A percentile compares a stretch with the other conserved stretches of the same genome.
Conservation (phyloP, 75 land plant genomes). For the Isoetes taiwanensis region DNA sequence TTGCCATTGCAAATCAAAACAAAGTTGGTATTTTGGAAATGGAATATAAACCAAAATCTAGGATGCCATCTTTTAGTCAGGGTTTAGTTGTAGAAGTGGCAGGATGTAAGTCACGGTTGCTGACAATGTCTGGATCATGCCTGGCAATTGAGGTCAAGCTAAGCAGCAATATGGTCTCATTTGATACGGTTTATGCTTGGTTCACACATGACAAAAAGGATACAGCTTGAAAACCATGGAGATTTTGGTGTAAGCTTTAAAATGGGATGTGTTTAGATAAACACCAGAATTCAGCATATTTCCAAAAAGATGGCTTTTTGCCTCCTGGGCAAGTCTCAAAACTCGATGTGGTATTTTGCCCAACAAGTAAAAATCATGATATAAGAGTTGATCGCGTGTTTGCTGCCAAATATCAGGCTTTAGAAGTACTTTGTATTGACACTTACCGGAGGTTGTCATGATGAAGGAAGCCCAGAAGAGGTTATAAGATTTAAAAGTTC, state of each 20-base stretch:
- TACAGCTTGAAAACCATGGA: slow-evolving; percentile 8
- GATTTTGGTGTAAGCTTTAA: not conserved
- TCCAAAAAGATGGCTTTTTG: not conserved
- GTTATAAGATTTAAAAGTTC: slow-evolving; percentile 5
- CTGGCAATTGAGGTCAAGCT: slow-evolving; percentile 14
- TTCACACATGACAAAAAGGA: not conserved
- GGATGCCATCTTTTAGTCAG: slow-evolving; percentile 9
- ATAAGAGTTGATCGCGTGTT: not conserved
- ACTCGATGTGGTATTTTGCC: not conserved
- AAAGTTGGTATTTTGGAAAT: slow-evolving; percentile 15
- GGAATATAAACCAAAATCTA: slow-evolving; percentile 10
- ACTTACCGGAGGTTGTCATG: slow-evolving; percentile 11
- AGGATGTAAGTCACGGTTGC: slow-evolving; percentile 6
- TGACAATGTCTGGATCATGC: slow-evolving; percentile 11
- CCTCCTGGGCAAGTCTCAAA: not conserved
- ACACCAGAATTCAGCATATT: slow-evolving; percentile 1
- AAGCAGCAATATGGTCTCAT: slow-evolving; percentile 7
- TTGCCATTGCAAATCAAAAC: not conserved
- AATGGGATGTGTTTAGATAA: not conserved
- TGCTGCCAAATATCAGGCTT: too few species aligned
- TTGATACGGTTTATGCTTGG: slow-evolving; percentile 11
- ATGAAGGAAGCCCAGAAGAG: not conserved
- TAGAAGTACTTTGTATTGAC: too few species aligned
- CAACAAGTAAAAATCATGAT: not conserved
- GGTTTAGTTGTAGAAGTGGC: slow-evolving; percentile 14